Conservation (phyloP, 2,329 filamentous ascomycete species). For the Rutstroemia sp. region DNA sequence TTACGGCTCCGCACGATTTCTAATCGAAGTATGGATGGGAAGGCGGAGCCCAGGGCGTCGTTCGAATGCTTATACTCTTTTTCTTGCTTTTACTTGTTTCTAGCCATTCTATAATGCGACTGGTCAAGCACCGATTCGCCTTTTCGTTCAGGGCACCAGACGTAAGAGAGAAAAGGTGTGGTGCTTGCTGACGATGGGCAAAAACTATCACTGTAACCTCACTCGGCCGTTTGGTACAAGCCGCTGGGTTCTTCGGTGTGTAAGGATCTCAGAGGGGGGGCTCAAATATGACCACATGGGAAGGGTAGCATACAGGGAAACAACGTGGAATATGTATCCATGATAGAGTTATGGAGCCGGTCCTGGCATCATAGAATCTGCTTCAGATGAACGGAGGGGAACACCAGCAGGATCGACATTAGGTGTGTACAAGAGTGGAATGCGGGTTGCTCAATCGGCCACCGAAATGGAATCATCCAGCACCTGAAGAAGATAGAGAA, state of each 20-base stretch:
- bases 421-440: not conserved
- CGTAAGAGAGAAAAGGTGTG: not conserved
- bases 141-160: too few relatives aligned
- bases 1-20: not conserved
- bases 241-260: not conserved
- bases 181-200: not conserved
- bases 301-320: slow-evolving; percentile 1
- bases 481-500: too few relatives aligned
- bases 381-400: not conserved
- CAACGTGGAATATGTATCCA: slow-evolving; percentile 5
- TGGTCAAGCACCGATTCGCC: too few relatives aligned
- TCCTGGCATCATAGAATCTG: slow-evolving; percentile 2
- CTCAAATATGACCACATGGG: slow-evolving; percentile 4
- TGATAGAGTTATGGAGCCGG: not conserved
- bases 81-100: too few relatives aligned
- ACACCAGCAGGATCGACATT: not conserved
- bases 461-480: too few relatives aligned
- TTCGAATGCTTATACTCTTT: too few relatives aligned
- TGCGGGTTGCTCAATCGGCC: not conserved
- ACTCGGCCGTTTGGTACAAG: slow-evolving; percentile 2
- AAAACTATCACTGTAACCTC: slow-evolving; percentile 2
- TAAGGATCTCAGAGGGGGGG: not conserved
- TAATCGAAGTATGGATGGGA: not conserved
- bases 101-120: too few relatives aligned
- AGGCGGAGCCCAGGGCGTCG: too few relatives aligned